These are phyloP conservation scores for Takashimella tepidaria DNA, from an alignment of 1,284 basidiomycete genomes.

Conservation along the genomic window DNA sequence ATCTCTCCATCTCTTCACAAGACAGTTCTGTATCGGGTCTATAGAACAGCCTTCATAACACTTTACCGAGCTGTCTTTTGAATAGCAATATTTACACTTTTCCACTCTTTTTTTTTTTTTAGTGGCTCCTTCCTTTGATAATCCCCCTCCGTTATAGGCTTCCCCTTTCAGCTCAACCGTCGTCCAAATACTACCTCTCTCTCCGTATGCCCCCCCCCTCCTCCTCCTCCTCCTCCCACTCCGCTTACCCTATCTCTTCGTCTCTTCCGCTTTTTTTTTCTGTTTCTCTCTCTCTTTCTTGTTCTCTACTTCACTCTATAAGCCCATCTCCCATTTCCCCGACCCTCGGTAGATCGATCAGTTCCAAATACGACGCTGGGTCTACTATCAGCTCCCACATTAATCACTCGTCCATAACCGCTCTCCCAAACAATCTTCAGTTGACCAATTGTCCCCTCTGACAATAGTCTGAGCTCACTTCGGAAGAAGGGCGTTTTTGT, in stretches of 20 bases:
- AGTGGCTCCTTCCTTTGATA: background rate
- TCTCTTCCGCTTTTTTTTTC: background rate
- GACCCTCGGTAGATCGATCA: no score
- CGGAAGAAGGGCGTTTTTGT: no score
- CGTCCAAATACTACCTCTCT: no score
- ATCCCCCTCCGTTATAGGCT: background rate
- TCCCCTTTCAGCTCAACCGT: background rate
- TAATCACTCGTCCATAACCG: background rate
- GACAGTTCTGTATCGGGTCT: background rate
- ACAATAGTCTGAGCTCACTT: background rate
- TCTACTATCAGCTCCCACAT: background rate
- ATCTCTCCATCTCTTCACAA: background rate
- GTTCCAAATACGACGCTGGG: no score
- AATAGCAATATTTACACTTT: no score
- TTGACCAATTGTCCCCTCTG: background rate
- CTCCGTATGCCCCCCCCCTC: no score
- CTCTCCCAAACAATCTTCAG: background rate
- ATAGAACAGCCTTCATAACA: background rate
- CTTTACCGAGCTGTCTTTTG: background rate
- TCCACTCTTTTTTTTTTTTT: no score
- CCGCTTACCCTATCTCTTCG: background rate
- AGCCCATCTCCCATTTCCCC: background rate
- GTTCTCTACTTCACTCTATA: background rate
- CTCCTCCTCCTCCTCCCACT: no score
- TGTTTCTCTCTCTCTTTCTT: background rate